phyloP scores from a whole-genome alignment of 495 filamentous ascomycete genomes.

The Hyphodiscus hymeniophilus region DNA sequence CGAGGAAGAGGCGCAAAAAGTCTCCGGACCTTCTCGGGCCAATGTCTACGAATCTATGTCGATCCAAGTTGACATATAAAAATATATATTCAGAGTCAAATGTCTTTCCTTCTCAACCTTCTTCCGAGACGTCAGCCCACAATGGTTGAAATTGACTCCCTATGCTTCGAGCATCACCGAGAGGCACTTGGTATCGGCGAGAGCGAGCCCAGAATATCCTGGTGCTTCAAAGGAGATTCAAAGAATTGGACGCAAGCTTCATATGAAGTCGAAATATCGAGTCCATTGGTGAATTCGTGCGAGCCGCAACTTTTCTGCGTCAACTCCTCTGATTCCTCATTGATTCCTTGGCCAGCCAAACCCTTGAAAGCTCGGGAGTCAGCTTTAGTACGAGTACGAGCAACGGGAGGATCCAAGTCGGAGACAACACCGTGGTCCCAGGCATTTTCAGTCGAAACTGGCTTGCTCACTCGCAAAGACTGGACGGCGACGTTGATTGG shows the following conservation, averaged over 20 bases:
- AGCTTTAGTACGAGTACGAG: constrained; percentile 31
- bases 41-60: no score
- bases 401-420: constrained; percentile 1
- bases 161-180: constrained; percentile 16
- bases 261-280: constrained; percentile 29
- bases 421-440: constrained; percentile 26
- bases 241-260: constrained; percentile 29
- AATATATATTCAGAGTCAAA: not conserved
- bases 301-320: constrained; percentile 1
- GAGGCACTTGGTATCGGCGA: constrained; percentile 17
- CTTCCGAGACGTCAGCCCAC: not conserved
- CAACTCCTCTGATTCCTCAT: constrained; percentile 26
- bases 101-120: not conserved
- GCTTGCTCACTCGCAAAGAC: constrained; percentile 27
- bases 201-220: constrained; percentile 12
- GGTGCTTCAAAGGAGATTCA: constrained; percentile 7
- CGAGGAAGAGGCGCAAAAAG: no score
- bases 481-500: constrained; percentile 37
- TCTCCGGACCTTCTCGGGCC: no score
- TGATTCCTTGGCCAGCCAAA: constrained; percentile 42
- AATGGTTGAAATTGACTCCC: constrained; percentile 4
- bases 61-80: no score
- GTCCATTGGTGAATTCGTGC: not conserved
- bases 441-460: constrained; percentile 31
- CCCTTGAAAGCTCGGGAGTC: constrained; percentile 34